Conservation (phyloP, 2,329 filamentous ascomycete genomes). For the Berkeleyomyces rouxiae region DNA sequence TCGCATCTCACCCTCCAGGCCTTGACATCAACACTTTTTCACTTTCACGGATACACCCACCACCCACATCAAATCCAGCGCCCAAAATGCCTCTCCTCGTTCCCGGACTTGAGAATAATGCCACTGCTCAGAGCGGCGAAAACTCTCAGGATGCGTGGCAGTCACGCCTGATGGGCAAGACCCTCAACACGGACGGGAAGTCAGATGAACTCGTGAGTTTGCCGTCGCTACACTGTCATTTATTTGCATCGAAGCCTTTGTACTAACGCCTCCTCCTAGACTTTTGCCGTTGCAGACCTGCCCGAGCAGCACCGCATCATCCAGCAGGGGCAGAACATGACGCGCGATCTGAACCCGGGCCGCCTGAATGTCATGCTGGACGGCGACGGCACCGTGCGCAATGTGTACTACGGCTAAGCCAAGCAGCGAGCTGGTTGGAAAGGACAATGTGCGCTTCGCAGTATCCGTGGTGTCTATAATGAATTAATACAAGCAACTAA, state of each 20-base stretch:
- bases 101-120: slow-evolving; percentile 36
- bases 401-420: slow-evolving; percentile 37
- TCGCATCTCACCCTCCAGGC: no score
- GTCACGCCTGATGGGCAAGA: slow-evolving; percentile 49
- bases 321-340: slow-evolving; percentile 38
- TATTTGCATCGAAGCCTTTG: neutral
- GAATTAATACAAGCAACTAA: neutral
- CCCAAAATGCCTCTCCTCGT: slow-evolving; percentile 48
- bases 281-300: slow-evolving; percentile 43
- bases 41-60: neutral
- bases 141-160: slow-evolving; percentile 40
- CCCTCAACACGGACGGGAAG: slow-evolving; percentile 29
- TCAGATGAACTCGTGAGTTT: slow-evolving; percentile 34
- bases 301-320: slow-evolving; percentile 40
- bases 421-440: neutral
- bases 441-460: no score
- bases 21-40: neutral
- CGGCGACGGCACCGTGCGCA: slow-evolving; percentile 43
- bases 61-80: neutral
- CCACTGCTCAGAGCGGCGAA: slow-evolving; percentile 18
- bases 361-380: slow-evolving; percentile 43
- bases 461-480: no score
- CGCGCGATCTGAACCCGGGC: slow-evolving; percentile 36
- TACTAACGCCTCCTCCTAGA: slow-evolving; percentile 22
- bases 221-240: neutral